phyloP scores from a whole-genome alignment of 73 alveolate genomes.

The Paramecium caudatum region DNA sequence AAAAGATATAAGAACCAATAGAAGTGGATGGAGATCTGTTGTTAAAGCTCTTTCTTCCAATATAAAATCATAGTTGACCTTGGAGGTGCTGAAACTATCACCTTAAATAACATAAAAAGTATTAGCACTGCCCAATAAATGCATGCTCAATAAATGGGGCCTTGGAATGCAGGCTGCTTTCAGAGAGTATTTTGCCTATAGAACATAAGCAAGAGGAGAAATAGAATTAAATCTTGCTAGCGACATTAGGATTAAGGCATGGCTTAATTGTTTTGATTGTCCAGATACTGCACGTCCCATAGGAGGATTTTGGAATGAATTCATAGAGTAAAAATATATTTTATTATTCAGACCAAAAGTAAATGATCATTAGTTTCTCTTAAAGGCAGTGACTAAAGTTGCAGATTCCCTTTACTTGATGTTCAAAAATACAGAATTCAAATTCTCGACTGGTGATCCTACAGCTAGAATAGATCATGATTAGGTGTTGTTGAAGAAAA shows the following conservation, averaged over 20 bases:
- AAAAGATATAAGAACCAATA: slow-evolving; percentile 64
- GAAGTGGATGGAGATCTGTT: slow-evolving; percentile 77
- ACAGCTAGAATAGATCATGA: slow-evolving; percentile 56
- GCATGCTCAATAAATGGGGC: slow-evolving; percentile 63
- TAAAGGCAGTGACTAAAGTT: slow-evolving; percentile 7
- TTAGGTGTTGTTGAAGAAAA: not conserved
- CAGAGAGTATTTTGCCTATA: slow-evolving; percentile 70
- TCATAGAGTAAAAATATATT: not conserved
- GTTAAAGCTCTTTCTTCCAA: slow-evolving; percentile 68
- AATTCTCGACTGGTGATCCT: slow-evolving; percentile 58
- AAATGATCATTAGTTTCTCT: slow-evolving; percentile 34
- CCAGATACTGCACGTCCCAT: slow-evolving; percentile 57
- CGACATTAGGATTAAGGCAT: slow-evolving; percentile 68
- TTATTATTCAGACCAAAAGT: not conserved
- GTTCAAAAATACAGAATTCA: slow-evolving; percentile 54
- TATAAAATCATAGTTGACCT: slow-evolving; percentile 47
- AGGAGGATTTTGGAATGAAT: slow-evolving; percentile 68
- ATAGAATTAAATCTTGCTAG: slow-evolving; percentile 63
- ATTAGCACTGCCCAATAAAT: slow-evolving; percentile 63
- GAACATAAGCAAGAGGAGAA: slow-evolving; percentile 60
- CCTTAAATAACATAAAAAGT: slow-evolving; percentile 18
- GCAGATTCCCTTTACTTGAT: slow-evolving; percentile 55
- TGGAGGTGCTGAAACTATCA: slow-evolving; percentile 51
- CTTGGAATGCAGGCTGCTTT: slow-evolving; percentile 47
- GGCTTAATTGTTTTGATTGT: slow-evolving; percentile 69